Base-by-base conservation (phyloP, 2,329 filamentous ascomycete species). In the Nectriaceae sp. region DNA sequence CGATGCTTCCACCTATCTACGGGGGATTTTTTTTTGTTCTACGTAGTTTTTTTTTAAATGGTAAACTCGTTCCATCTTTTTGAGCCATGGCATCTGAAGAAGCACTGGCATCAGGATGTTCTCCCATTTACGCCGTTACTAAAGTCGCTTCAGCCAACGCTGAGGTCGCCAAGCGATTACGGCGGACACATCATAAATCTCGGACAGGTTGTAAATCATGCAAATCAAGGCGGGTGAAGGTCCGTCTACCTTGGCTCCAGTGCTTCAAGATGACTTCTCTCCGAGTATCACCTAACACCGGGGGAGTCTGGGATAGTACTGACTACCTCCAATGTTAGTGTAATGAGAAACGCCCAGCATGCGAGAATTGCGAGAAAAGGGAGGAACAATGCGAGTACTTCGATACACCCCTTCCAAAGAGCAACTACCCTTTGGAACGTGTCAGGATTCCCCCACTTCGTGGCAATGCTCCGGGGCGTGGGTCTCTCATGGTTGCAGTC, bases 201-300 rank as follows among this genome's bases (percentile, higher is more conserved):
- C 49, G 49, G 40, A 44, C 41, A 18, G 49, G 49, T 21, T 51
- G 49, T 31, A 40, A 42, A 19, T 37, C 26, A 16, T 51, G 49
- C 31, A 51, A 48, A 31, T 29, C 49, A 11, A 51, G 40, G 10
- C 26, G 49, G 11, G 40, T 51, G 26, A 51, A 51, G 49, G 49
- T 48, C 18, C 5, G 48, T 36, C n/a, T 36, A n/a, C 16, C 16
- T 36, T 6, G 5, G 8, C 33, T 36, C 33, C 5, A 16, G 11
- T 36, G 6, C 6, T 36, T 16, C 33, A 10, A 36, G 5, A n/a
- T n/a, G 16, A 36, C 33, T n/a, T 18, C 33, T 18, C 26, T 8
- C 26, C n/a, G n/a, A n/a, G n/a, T n/a, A n/a, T n/a, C n/a, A n/a
- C n/a, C n/a, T 31, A 8, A 31, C 8, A n/a, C n/a, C n/a, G n/a